phyloP scores from a whole-genome alignment of 2,329 filamentous ascomycete species.

The Teratosphaeria zuluensis region DNA sequence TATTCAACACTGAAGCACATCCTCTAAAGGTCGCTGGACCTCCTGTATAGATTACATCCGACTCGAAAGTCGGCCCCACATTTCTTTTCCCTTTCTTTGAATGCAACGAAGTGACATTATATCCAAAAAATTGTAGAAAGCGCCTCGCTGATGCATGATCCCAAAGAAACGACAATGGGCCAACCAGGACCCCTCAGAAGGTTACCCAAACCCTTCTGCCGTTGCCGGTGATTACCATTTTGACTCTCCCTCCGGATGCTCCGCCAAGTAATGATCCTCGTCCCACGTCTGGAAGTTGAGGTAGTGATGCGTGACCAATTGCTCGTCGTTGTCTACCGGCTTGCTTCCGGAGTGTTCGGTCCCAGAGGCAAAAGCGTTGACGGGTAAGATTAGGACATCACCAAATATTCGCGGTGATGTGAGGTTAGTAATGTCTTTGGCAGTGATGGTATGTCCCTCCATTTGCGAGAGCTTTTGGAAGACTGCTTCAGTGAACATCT shows the following conservation, averaged over 20 bases:
- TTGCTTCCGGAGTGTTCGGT: conserved; percentile 7
- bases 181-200: background rate
- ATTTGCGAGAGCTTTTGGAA: conserved; percentile 5
- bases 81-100: background rate
- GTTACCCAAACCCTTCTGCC: background rate
- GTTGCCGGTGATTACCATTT: background rate
- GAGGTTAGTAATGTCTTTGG: conserved; percentile 6
- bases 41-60: background rate
- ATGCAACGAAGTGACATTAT: background rate
- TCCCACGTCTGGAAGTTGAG: background rate
- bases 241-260: background rate
- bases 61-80: background rate
- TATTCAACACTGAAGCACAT: conserved; percentile 2
- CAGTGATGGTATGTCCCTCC: background rate
- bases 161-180: background rate
- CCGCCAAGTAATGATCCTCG: background rate
- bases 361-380: conserved; percentile 11
- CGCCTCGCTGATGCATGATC: background rate
- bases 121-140: background rate
- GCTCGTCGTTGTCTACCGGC: conserved; percentile 6
- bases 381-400: conserved; percentile 12
- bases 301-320: conserved; percentile 7
- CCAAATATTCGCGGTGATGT: conserved; percentile 7
- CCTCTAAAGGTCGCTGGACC: background rate
- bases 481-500: conserved; percentile 12